A percentile compares a stretch with the other conserved stretches of the same genome.
Conservation (phyloP, 495 filamentous ascomycete species). For the Neurospora sublineolata region DNA sequence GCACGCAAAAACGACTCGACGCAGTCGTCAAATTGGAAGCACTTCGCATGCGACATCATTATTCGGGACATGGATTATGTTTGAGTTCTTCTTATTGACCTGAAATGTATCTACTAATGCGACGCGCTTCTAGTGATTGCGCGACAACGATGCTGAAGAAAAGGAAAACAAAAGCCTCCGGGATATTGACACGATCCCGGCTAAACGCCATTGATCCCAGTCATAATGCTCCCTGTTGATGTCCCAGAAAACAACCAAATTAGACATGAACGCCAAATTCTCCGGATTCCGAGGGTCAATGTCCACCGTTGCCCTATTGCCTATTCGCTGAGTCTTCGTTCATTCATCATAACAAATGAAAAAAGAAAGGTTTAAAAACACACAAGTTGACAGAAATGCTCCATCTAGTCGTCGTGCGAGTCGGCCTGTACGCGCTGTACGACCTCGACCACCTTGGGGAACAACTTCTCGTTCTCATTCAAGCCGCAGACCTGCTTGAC, state of each 20-base stretch:
- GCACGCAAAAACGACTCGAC: neutral
- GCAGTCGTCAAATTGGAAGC: neutral
- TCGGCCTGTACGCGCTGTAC: conserved; percentile 69
- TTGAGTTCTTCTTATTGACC: neutral
- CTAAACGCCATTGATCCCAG: neutral
- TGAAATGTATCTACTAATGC: neutral
- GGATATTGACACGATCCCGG: neutral
- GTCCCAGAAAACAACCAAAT: neutral
- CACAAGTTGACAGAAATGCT: neutral
- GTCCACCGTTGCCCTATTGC: neutral
- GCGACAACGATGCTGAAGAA: neutral
- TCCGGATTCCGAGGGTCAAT: neutral
- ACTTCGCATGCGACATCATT: neutral
- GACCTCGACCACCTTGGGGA: conserved; percentile 53
- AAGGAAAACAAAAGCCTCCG: neutral
- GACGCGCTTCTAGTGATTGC: neutral
- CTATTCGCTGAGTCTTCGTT: neutral
- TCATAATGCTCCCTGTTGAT: neutral
- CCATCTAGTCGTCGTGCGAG: conserved; percentile 22
- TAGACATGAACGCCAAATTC: conserved; percentile 1
- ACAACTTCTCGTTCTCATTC: conserved; percentile 59
- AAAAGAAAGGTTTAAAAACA: neutral
- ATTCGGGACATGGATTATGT: neutral
- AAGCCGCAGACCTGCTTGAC: conserved; percentile 64
- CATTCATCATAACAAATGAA: neutral